These are phyloP conservation scores for Collybia sordida DNA, from an alignment of 768 basidiomycete species.

Conservation along the genomic window DNA sequence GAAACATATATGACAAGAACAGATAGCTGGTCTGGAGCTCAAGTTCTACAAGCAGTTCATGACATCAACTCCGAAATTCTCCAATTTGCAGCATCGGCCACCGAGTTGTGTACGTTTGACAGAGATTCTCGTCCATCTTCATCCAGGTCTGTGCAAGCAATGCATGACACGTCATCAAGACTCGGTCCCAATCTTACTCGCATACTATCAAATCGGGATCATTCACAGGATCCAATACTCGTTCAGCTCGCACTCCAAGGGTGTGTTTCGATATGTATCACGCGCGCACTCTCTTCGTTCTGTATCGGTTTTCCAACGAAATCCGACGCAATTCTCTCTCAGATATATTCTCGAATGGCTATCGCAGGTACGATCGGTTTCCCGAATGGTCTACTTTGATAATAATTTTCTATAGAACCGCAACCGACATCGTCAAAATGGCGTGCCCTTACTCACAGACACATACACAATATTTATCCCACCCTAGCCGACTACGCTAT, in stretches of 20 bases:
- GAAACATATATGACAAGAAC: constrained; percentile 75
- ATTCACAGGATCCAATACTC: constrained; percentile 73
- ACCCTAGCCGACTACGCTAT: constrained; percentile 63
- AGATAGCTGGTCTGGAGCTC: constrained; percentile 75
- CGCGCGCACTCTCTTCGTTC: constrained; percentile 67
- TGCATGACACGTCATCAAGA: constrained; percentile 60
- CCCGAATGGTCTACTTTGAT: background rate
- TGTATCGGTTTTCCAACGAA: constrained; percentile 75
- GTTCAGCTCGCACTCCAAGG: constrained; percentile 78
- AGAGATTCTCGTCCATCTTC: constrained; percentile 36
- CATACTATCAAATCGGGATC: constrained; percentile 62
- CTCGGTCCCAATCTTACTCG: constrained; percentile 63
- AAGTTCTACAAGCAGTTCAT: constrained; percentile 75
- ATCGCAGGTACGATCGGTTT: constrained; percentile 41
- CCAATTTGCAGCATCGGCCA: constrained; percentile 76
- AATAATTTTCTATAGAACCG: constrained; percentile 45
- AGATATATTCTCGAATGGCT: constrained; percentile 61
- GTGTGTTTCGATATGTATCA: constrained; percentile 63
- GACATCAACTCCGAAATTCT: constrained; percentile 81
- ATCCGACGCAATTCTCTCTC: constrained; percentile 61
- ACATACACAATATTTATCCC: constrained; percentile 68
- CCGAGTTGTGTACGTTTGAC: constrained; percentile 62
- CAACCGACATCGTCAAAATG: constrained; percentile 79
- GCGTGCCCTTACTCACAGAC: constrained; percentile 70
- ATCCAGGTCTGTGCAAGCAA: constrained; percentile 46